Percentiles rank a stretch among this genome's conserved stretches.
phyloP scores from a whole-genome alignment of 768 basidiomycete genomes.

The Trichaptum fuscoviolaceum region DNA sequence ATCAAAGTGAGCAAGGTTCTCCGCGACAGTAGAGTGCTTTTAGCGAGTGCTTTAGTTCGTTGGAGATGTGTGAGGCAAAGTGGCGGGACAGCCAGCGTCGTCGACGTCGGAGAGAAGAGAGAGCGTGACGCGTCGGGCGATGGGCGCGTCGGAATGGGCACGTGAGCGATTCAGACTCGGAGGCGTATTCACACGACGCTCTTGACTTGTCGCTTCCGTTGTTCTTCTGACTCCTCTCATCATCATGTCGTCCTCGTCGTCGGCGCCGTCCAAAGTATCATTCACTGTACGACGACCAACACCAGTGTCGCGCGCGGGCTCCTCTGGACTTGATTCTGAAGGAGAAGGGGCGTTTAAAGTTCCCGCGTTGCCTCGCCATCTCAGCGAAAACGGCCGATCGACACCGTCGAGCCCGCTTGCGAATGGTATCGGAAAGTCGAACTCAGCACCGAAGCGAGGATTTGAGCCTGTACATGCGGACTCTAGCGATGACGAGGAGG shows the following conservation, averaged over 20 bases:
- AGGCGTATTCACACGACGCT: not conserved
- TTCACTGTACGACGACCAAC: constrained; percentile 83
- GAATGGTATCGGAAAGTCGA: constrained; percentile 18
- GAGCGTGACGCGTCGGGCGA: not conserved
- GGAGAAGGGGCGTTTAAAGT: constrained; percentile 46
- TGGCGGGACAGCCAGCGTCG: too few species aligned
- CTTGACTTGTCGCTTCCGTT: not conserved
- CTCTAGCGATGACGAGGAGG: constrained; percentile 57
- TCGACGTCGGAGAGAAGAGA: not conserved
- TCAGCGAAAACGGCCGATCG: constrained; percentile 34
- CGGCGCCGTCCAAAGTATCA: constrained; percentile 51
- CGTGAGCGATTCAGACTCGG: not conserved
- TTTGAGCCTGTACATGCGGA: constrained; percentile 25
- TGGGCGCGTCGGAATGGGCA: not conserved
- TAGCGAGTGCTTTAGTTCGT: not conserved
- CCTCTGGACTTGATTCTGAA: constrained; percentile 62
- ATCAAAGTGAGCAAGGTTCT: not conserved
- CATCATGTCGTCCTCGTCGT: constrained; percentile 1
- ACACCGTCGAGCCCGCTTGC: constrained; percentile 53
- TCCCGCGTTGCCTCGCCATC: constrained; percentile 56
- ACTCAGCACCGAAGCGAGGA: constrained; percentile 21
- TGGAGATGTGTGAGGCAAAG: not conserved
- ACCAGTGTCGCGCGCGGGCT: constrained; percentile 55
- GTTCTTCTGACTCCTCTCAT: not conserved
- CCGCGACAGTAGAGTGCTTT: not conserved